Percentiles rank a stretch among this genome's conserved stretches.
These are phyloP conservation scores for Cichorium intybus DNA, from an alignment of 140 eudicot species.

Conservation along the genomic window DNA sequence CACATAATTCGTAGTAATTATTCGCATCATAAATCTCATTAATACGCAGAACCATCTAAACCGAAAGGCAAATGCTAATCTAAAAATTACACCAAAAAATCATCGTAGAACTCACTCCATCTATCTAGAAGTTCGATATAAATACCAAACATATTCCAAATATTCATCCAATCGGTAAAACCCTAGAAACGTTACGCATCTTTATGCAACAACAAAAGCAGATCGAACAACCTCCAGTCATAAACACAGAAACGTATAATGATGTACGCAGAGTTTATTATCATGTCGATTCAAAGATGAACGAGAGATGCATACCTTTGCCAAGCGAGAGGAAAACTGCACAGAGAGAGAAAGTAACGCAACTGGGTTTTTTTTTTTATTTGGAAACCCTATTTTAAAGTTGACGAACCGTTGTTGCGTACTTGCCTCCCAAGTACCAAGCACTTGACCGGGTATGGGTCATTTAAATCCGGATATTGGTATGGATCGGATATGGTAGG, in stretches of 20 bases:
- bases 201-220: not conserved
- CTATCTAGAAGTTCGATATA: too few species aligned
- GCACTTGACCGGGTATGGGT: not conserved
- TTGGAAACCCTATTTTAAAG: slow-evolving; percentile 4
- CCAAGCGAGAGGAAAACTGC: not conserved
- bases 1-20: not conserved
- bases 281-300: not conserved
- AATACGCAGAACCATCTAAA: not conserved
- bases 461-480: not conserved
- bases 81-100: not conserved
- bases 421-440: too few species aligned
- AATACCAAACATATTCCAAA: not conserved
- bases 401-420: not conserved
- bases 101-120: not conserved
- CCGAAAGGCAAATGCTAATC: not conserved
- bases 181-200: not conserved
- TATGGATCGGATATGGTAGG: not conserved
- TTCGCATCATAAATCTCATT: not conserved
- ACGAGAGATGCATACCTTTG: slow-evolving; percentile 9
- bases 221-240: slow-evolving; percentile 5
- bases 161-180: not conserved
- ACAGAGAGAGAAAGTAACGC: not conserved
- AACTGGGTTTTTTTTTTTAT: not conserved
- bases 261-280: not conserved
- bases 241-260: not conserved